Evolutionary conservation across 768 basidiomycete genomes (phyloP), one percentile per base, ranked within the genome.

Genomic region (Lyophyllum decastes): DNA sequence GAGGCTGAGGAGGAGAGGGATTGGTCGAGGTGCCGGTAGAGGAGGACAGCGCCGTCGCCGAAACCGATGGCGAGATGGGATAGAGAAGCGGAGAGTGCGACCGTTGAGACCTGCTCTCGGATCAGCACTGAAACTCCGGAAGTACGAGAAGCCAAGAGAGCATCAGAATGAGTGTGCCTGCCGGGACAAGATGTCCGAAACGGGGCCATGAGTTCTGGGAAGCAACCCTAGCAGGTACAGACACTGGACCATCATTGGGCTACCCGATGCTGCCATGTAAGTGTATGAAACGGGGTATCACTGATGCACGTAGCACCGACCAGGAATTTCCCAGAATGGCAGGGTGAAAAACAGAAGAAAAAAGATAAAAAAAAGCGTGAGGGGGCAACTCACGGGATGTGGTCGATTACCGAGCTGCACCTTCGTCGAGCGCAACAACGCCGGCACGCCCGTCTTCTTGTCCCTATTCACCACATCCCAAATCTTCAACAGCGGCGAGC

Each of bases 21-120:
- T 68, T 98, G 95, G 69, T 95, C 89, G 19, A 98, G 78, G 67
- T 98, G 93, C 7, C 93, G 86, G 69, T 93, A 96, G 16, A 97
- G 79, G 9, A 98, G 80, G 16, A 97, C 95, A 0, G 92, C 92
- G 24, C 97, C 97, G 66, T 98, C 95, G 6, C 88, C 94, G n/a
- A 98, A 83, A 14, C 95, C 97, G 40, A 98, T 83, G 6, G 95
- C 89, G 24, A 99, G 84, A 70, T 95, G 92, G 0, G 91, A 84
- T 3, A 97, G 78, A 17, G 82, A 82, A 6, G 84, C 74, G 0
- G 95, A 90, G 21, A 95, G 76, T 0, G 95, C 92, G 41, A 97
- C 76, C 1, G 89, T 84, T 2, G 92, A 87, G 11, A 95, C 86
- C 85, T 91, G 49, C 68, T 59, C 49, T 21, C 44, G 22, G 44